A percentile compares a stretch with the other conserved stretches of the same genome.
These are phyloP conservation scores for Acanthamoeba triangularis DNA, from an alignment of 208 protist genomes.

Conservation along the genomic window DNA sequence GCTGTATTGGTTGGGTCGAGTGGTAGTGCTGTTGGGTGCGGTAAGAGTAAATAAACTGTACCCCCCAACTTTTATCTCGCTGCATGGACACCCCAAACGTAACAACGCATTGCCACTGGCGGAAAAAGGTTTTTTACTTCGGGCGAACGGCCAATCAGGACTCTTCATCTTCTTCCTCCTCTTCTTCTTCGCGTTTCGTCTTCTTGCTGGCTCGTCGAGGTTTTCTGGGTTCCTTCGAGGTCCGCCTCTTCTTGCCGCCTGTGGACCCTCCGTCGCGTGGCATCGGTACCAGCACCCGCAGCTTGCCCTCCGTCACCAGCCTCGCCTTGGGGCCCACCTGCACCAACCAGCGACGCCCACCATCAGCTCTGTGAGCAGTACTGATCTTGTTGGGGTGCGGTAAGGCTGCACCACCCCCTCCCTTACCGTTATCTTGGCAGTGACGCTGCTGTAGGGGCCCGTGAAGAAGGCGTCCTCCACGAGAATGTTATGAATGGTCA, in stretches of 20 bases:
- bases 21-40: neutral
- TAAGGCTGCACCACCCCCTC: neutral
- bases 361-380: neutral
- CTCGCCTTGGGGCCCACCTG: constrained; percentile 27
- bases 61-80: neutral
- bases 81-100: no score
- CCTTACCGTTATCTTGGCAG: neutral
- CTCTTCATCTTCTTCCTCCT: neutral
- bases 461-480: constrained; percentile 44
- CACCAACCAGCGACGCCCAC: neutral
- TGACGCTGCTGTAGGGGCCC: constrained; percentile 38
- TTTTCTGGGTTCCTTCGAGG: neutral
- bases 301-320: constrained; percentile 8
- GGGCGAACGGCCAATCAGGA: no score
- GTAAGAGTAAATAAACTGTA: no score
- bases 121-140: no score
- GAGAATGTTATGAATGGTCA: neutral
- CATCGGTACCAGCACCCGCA: constrained; percentile 1
- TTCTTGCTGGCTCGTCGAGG: neutral
- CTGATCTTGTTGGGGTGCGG: neutral
- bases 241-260: neutral
- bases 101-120: no score
- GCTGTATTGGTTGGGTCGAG: no score
- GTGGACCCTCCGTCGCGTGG: neutral
- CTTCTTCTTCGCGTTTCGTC: neutral